Conservation (phyloP, 495 filamentous ascomycete species). For the Neurospora sp. region DNA sequence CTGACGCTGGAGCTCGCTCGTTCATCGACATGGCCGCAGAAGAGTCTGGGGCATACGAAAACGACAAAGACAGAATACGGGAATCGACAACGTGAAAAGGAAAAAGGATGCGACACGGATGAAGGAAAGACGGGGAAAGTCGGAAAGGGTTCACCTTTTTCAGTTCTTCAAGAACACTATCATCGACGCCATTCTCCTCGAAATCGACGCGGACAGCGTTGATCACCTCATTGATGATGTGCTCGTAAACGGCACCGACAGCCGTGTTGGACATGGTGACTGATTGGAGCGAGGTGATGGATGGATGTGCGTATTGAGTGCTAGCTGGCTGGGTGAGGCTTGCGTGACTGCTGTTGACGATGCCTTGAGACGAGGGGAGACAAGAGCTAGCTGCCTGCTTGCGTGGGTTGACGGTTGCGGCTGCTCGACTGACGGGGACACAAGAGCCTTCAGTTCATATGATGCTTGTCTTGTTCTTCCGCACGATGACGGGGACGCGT, state of each 20-base stretch:
- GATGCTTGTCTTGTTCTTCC: not conserved
- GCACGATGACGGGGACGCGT: not conserved
- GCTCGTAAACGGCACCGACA: slow-evolving; percentile 69
- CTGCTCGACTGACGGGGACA: not conserved
- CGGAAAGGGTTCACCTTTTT: slow-evolving; percentile 53
- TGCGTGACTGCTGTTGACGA: not conserved
- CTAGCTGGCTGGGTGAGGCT: not conserved
- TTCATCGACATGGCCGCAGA: not conserved
- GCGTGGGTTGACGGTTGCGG: not conserved
- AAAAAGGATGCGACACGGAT: slow-evolving; percentile 9
- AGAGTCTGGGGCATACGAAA: not conserved
- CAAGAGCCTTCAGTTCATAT: not conserved
- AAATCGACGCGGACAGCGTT: slow-evolving; percentile 84
- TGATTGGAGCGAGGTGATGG: not conserved
- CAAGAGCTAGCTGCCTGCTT: not conserved
- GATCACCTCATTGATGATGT: slow-evolving; percentile 88
- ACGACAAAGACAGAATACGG: not conserved
- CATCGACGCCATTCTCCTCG: slow-evolving; percentile 89
- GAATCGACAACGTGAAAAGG: slow-evolving; percentile 7
- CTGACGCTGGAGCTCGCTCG: not conserved
- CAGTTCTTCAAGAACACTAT: slow-evolving; percentile 73
- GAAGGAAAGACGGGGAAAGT: slow-evolving; percentile 5
- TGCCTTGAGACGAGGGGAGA: not conserved
- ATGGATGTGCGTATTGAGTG: not conserved
- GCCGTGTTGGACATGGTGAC: slow-evolving; percentile 43